Conservation (phyloP, 2,329 filamentous ascomycete species). For the Neopestalotiopsis sp. region DNA sequence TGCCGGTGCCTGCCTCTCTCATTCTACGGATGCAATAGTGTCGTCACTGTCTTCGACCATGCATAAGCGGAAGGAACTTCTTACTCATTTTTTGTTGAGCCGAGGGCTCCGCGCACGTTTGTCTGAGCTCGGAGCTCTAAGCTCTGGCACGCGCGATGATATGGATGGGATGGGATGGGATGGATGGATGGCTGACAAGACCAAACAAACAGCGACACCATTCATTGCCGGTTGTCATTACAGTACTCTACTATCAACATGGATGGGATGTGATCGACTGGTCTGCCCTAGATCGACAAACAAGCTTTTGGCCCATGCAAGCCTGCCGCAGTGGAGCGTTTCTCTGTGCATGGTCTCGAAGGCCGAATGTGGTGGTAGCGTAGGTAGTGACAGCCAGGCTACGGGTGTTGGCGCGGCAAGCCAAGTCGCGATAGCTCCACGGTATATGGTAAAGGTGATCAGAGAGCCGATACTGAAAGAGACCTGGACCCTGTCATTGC, state of each 20-base stretch:
- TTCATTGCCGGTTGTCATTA: too few species aligned
- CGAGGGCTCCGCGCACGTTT: not conserved
- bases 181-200: too few species aligned
- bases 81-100: not conserved
- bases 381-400: not conserved
- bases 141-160: too few species aligned
- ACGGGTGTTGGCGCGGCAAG: not conserved
- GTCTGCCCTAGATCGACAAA: conserved; percentile 12
- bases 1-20: conserved; percentile 13
- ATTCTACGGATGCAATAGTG: conserved; percentile 23
- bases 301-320: conserved; percentile 13
- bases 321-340: not conserved
- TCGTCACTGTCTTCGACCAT: conserved; percentile 16
- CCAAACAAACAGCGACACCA: too few species aligned
- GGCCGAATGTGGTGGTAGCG: not conserved
- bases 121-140: not conserved
- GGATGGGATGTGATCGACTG: not conserved
- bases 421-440: not conserved
- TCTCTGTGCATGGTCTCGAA: not conserved
- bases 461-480: too few species aligned
- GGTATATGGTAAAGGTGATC: not conserved
- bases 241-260: not conserved
- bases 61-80: not conserved
- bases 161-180: too few species aligned
- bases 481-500: too few species aligned